phyloP scores from a whole-genome alignment of 2,329 filamentous ascomycete genomes.

The Clathrospora elynae region DNA sequence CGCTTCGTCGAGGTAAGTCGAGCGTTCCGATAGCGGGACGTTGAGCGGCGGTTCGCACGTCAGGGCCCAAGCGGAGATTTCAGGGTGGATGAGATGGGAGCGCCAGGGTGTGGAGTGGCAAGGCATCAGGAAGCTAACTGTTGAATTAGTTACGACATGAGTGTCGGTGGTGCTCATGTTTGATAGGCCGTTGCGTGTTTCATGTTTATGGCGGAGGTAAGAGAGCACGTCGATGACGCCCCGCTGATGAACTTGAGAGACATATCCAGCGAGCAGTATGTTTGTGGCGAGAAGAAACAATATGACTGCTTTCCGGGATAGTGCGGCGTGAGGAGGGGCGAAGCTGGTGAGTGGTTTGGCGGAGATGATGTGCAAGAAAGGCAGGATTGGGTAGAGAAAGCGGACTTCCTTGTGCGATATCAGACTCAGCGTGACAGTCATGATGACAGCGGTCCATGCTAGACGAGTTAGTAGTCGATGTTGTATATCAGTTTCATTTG shows the following conservation, averaged over 20 bases:
- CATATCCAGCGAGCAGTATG: constrained; percentile 72
- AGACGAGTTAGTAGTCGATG: constrained; percentile 33
- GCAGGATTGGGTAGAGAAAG: constrained; percentile 92
- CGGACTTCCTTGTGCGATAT: constrained; percentile 97
- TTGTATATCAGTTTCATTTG: constrained; percentile 10
- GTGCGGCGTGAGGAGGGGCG: constrained; percentile 55
- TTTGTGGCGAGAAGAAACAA: constrained; percentile 66
- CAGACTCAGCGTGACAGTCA: constrained; percentile 71
- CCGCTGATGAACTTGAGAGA: constrained; percentile 74
- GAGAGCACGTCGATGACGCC: constrained; percentile 76
- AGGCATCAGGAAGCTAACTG: constrained; percentile 83
- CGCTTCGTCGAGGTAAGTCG: constrained; percentile 81
- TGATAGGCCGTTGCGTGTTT: constrained; percentile 47
- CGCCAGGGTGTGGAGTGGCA: constrained; percentile 97
- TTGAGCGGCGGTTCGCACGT: constrained; percentile 88
- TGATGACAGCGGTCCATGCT: constrained; percentile 56
- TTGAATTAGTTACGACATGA: constrained; percentile 44
- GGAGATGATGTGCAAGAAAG: constrained; percentile 80
- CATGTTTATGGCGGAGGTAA: constrained; percentile 77
- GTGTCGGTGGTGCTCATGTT: constrained; percentile 50
- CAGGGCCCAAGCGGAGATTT: constrained; percentile 79
- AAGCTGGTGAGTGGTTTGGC: constrained; percentile 70
- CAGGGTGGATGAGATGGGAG: constrained; percentile 77
- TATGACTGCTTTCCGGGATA: constrained; percentile 58
- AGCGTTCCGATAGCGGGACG: constrained; percentile 65